These are phyloP conservation scores for Salix brachista DNA, from an alignment of 345 rosid genomes.

Conservation along the genomic window DNA sequence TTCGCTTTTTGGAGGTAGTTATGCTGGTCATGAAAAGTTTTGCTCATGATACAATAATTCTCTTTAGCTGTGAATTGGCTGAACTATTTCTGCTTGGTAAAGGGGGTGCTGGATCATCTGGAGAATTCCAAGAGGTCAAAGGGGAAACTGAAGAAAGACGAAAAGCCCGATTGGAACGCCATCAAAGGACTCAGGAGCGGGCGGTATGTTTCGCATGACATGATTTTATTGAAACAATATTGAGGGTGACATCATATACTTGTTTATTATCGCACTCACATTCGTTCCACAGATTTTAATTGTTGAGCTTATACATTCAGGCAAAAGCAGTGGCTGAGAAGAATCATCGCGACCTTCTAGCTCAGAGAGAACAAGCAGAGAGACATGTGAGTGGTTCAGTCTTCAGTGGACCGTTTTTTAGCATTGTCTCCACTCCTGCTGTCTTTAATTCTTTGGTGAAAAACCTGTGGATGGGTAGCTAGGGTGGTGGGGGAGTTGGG, in stretches of 20 bases:
- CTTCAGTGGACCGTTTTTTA: slow-evolving; percentile 6
- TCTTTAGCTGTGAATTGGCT: slow-evolving; percentile 11
- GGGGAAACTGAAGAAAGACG: slow-evolving; percentile 96
- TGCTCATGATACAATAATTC: neutral
- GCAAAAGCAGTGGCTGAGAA: slow-evolving; percentile 95
- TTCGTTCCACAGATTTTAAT: slow-evolving; percentile 3
- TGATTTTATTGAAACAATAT: slow-evolving; percentile 7
- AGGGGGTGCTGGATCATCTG: slow-evolving; percentile 48
- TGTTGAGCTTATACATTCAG: slow-evolving; percentile 36
- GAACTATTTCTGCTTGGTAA: slow-evolving; percentile 28
- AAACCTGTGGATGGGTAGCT: neutral
- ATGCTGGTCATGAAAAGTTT: neutral
- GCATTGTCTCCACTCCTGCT: neutral
- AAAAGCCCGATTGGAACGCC: slow-evolving; percentile 88
- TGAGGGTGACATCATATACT: neutral
- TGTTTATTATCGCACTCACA: neutral
- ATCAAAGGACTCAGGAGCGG: slow-evolving; percentile 96
- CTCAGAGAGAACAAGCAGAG: slow-evolving; percentile 89
- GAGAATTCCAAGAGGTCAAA: slow-evolving; percentile 79
- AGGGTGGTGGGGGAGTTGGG: neutral
- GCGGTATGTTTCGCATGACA: slow-evolving; percentile 51
- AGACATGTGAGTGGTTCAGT: slow-evolving; percentile 67
- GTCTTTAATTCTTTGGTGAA: neutral
- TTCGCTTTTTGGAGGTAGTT: slow-evolving; percentile 85
- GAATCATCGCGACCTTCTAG: slow-evolving; percentile 89